A percentile compares a stretch with the other conserved stretches of the same genome.
Conservation (phyloP, 148 eudicot species). For the Rhododendron vialii region DNA sequence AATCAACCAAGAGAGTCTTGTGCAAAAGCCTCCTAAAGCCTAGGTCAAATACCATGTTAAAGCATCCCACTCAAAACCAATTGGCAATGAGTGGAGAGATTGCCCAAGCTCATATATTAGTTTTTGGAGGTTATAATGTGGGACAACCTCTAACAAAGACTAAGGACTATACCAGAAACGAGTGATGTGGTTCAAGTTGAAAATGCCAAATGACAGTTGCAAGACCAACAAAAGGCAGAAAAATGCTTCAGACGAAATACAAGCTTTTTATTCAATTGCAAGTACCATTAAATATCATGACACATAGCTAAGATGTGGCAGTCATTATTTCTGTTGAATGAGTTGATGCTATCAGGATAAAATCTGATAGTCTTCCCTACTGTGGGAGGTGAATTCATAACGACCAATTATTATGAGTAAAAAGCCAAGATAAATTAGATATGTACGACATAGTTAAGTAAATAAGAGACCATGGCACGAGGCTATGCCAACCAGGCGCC, state of each 20-base stretch:
- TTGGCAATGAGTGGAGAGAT: no score
- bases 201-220: background rate
- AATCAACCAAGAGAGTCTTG: no score
- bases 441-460: background rate
- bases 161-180: background rate
- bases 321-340: background rate
- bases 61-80: no score
- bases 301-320: no score
- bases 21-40: no score
- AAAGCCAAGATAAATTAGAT: background rate
- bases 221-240: background rate
- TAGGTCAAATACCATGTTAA: no score
- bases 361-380: background rate
- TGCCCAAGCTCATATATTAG: no score
- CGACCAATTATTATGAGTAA: background rate
- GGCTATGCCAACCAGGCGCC: background rate
- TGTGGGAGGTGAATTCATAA: background rate
- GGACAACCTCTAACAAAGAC: no score
- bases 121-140: no score
- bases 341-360: background rate
- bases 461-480: background rate
- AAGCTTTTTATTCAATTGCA: background rate
- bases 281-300: background rate
- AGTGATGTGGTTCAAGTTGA: background rate
- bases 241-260: background rate